These are phyloP conservation scores for Erysimum cheiranthoides DNA, from an alignment of 345 rosid species.

Conservation along the genomic window DNA sequence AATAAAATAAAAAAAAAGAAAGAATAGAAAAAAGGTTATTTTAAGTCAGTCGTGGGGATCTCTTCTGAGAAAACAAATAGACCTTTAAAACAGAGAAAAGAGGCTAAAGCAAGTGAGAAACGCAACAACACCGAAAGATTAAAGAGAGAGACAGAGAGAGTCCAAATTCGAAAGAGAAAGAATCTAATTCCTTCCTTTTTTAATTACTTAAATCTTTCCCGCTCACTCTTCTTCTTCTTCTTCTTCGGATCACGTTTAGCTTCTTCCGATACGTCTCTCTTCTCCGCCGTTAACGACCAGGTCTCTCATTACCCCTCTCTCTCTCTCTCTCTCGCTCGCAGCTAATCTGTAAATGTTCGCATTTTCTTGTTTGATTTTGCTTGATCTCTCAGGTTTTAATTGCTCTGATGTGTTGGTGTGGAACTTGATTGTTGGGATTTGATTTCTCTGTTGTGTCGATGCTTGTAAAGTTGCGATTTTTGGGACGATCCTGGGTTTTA, in stretches of 20 bases:
- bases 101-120: constrained; percentile 14
- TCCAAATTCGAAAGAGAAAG: constrained; percentile 32
- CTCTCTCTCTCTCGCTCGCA: background rate
- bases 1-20: background rate
- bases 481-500: constrained; percentile 12
- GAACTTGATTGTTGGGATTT: background rate
- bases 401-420: background rate
- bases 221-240: constrained; percentile 41
- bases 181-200: constrained; percentile 24
- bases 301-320: constrained; percentile 37
- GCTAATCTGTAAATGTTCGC: background rate
- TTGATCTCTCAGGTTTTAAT: constrained; percentile 14
- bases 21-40: constrained; percentile 5
- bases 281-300: constrained; percentile 50
- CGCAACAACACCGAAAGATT: constrained; percentile 30
- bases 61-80: constrained; percentile 14
- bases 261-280: constrained; percentile 29
- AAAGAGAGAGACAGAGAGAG: constrained; percentile 8
- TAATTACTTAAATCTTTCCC: constrained; percentile 42
- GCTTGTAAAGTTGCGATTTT: constrained; percentile 8
- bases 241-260: constrained; percentile 2
- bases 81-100: constrained; percentile 14
- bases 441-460: background rate
- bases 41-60: constrained; percentile 28
- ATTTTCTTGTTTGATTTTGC: background rate